Conservation (phyloP, 805 yeast species). For the Saturnispora sekii region DNA sequence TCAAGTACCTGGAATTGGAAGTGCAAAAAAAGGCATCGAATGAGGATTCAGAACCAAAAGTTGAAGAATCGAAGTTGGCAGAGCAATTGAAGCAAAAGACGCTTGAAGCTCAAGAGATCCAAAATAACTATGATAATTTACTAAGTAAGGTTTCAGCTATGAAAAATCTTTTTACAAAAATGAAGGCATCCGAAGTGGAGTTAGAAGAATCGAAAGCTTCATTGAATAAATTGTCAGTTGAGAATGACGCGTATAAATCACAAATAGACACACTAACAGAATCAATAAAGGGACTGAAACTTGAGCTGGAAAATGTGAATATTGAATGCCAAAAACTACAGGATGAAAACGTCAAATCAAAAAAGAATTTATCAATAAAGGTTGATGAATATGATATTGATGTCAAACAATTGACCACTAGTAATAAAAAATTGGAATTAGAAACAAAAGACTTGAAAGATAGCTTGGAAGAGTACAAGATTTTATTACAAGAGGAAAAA, state of each 20-base stretch:
- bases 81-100: constrained; percentile 28
- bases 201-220: constrained; percentile 30
- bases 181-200: constrained; percentile 61
- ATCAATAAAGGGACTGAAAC: constrained; percentile 13
- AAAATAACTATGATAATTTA: constrained; percentile 51
- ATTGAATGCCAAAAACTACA: constrained; percentile 45
- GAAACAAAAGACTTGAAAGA: constrained; percentile 30
- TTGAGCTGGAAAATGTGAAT: constrained; percentile 35
- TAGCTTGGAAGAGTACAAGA: constrained; percentile 28
- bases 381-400: constrained; percentile 34
- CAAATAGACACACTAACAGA: constrained; percentile 1
- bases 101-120: constrained; percentile 47
- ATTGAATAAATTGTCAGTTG: constrained; percentile 24
- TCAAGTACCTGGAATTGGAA: not conserved
- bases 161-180: constrained; percentile 63
- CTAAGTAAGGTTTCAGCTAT: constrained; percentile 58
- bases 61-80: constrained; percentile 8
- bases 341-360: constrained; percentile 28
- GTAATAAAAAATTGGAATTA: constrained; percentile 30
- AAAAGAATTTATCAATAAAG: constrained; percentile 30
- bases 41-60: not conserved
- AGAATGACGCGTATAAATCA: constrained; percentile 22
- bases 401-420: constrained; percentile 31
- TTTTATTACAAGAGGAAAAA: constrained; percentile 32
- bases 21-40: not conserved